Conservation (phyloP, 257 asterid genomes). For the Rauvolfia tetraphylla region DNA sequence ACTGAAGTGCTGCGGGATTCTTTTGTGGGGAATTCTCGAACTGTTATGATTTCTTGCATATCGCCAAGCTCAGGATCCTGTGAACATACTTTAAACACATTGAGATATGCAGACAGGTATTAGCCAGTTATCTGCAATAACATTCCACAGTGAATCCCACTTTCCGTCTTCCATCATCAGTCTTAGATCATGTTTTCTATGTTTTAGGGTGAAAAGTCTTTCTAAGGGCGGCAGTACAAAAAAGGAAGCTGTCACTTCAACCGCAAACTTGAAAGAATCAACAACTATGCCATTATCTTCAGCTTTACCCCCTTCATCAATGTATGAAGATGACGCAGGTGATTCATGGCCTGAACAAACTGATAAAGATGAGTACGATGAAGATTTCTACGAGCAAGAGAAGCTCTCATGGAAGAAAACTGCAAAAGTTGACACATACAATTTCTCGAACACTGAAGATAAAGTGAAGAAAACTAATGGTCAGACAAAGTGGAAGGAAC, state of each 20-base stretch:
- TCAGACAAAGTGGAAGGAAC: conserved; percentile 77
- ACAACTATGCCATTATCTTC: conserved; percentile 55
- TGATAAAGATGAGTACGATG: conserved; percentile 79
- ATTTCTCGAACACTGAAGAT: conserved; percentile 47
- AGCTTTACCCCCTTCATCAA: conserved; percentile 44
- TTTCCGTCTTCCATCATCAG: conserved; percentile 6
- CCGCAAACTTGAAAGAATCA: conserved; percentile 71
- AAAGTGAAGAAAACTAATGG: conserved; percentile 56
- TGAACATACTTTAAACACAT: conserved; percentile 91
- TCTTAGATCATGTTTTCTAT: conserved; percentile 10
- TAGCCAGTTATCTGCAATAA: not conserved
- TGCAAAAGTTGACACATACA: conserved; percentile 51
- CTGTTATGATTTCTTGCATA: conserved; percentile 93
- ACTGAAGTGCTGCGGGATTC: conserved; percentile 95
- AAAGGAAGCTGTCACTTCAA: conserved; percentile 64
- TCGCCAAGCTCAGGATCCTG: conserved; percentile 94
- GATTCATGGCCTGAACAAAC: conserved; percentile 86
- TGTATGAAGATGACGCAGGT: conserved; percentile 72
- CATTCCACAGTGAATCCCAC: not conserved
- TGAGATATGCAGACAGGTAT: conserved; percentile 97
- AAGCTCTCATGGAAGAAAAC: conserved; percentile 54
- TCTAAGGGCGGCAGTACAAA: conserved; percentile 80
- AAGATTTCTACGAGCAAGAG: conserved; percentile 72
- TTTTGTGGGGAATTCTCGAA: conserved; percentile 90
- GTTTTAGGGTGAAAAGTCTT: conserved; percentile 86